A percentile compares a stretch with the other conserved stretches of the same genome.
Conservation (phyloP, 768 basidiomycete species). For the Russula abietina region DNA sequence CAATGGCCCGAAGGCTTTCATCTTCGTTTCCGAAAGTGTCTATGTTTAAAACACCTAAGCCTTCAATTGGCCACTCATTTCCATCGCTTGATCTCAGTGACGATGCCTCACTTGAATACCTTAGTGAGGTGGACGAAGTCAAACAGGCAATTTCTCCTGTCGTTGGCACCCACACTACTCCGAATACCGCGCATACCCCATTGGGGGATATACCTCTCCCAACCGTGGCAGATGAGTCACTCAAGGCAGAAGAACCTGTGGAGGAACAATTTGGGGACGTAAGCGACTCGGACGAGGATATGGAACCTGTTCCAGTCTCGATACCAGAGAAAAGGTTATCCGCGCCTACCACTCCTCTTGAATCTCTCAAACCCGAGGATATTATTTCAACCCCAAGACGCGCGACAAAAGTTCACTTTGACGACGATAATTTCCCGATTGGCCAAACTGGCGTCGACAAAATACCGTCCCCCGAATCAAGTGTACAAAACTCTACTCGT, state of each 20-base stretch:
- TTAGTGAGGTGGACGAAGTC: constrained; percentile 3
- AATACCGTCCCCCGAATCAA: not conserved
- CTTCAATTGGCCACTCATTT: constrained; percentile 26
- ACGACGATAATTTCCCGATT: not conserved
- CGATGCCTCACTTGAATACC: constrained; percentile 18
- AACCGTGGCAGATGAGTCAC: not conserved
- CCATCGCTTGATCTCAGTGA: constrained; percentile 6
- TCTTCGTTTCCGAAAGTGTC: constrained; percentile 23
- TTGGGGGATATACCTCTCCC: not conserved
- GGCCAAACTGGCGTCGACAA: not conserved
- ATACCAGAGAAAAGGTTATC: not conserved
- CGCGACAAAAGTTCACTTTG: constrained; percentile 10
- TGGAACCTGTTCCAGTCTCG: constrained; percentile 16
- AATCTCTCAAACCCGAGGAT: not conserved
- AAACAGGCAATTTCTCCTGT: not conserved
- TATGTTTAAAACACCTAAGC: constrained; percentile 37
- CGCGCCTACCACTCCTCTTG: not conserved
- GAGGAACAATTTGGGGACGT: not conserved
- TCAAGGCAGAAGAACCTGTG: not conserved
- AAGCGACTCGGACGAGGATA: constrained; percentile 23
- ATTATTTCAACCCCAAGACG: not conserved
- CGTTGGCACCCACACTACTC: not conserved
- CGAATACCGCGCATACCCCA: not conserved
- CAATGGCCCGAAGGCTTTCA: constrained; percentile 8
- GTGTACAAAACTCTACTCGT: not conserved